A percentile compares a stretch with the other conserved stretches of the same genome.
These are phyloP conservation scores for Phytophthora multivora DNA, from an alignment of 352 stramenopile species.

Conservation along the genomic window DNA sequence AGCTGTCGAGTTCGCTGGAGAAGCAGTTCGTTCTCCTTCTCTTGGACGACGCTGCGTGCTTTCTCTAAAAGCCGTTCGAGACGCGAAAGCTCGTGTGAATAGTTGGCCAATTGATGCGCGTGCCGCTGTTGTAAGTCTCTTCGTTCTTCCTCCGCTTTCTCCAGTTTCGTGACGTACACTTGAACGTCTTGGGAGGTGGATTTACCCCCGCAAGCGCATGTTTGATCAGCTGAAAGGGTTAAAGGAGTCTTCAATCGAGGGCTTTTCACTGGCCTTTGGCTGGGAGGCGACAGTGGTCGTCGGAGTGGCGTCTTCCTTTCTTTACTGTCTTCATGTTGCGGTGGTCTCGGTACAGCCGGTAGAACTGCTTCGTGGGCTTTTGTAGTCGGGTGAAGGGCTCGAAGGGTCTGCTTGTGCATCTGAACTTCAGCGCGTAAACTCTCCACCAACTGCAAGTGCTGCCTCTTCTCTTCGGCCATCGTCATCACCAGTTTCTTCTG, in stretches of 20 bases:
- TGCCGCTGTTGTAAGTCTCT: constrained; percentile 50
- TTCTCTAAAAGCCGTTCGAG: constrained; percentile 71
- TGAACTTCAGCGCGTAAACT: constrained; percentile 48
- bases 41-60: constrained; percentile 44
- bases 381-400: constrained; percentile 22
- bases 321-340: background rate
- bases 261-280: constrained; percentile 6
- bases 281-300: constrained; percentile 10
- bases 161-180: constrained; percentile 35
- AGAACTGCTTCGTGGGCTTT: constrained; percentile 9
- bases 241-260: constrained; percentile 7
- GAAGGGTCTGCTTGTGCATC: constrained; percentile 60
- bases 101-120: constrained; percentile 69
- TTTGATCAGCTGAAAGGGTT: background rate
- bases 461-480: constrained; percentile 59
- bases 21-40: constrained; percentile 65
- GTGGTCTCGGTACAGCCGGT: constrained; percentile 18
- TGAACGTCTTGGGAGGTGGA: constrained; percentile 17
- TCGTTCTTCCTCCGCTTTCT: constrained; percentile 58
- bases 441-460: constrained; percentile 44
- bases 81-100: constrained; percentile 68
- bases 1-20: constrained; percentile 60
- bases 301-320: constrained; percentile 1
- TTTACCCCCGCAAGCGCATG: constrained; percentile 7
- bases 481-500: constrained; percentile 51